Percentiles rank a stretch among this genome's conserved stretches.
phyloP scores from a whole-genome alignment of 768 basidiomycete species.

The Amanita pallidorosea region DNA sequence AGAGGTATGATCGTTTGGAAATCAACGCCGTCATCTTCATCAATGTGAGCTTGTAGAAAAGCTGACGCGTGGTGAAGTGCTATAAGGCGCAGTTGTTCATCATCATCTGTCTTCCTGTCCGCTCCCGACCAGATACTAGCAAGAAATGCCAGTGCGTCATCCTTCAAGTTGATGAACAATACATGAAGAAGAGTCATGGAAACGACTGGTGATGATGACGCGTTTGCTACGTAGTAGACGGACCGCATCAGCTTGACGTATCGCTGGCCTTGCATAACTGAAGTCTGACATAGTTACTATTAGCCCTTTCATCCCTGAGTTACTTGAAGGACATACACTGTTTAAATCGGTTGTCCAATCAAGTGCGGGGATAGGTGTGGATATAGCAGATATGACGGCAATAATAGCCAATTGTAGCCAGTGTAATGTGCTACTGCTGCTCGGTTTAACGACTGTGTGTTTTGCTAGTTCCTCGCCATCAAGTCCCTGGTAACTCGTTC shows the following conservation, averaged over 20 bases:
- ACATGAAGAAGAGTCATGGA: slow-evolving; percentile 47
- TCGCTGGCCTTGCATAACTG: slow-evolving; percentile 16
- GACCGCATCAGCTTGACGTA: slow-evolving; percentile 54
- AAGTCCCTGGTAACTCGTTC: slow-evolving; percentile 26
- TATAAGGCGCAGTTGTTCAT: slow-evolving; percentile 29
- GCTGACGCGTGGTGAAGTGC: slow-evolving; percentile 71
- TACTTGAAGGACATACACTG: slow-evolving; percentile 18
- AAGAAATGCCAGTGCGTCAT: slow-evolving; percentile 72
- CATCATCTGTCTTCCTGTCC: slow-evolving; percentile 13
- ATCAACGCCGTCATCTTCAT: slow-evolving; percentile 45
- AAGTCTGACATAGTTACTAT: slow-evolving; percentile 4
- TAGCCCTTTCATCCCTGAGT: neutral
- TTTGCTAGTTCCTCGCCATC: slow-evolving; percentile 33
- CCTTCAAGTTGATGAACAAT: slow-evolving; percentile 58
- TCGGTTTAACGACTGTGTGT: slow-evolving; percentile 48
- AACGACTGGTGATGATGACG: slow-evolving; percentile 33
- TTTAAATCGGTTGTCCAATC: slow-evolving; percentile 40
- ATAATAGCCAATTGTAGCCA: slow-evolving; percentile 52
- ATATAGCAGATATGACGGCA: slow-evolving; percentile 37
- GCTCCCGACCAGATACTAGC: slow-evolving; percentile 51
- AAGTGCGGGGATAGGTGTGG: slow-evolving; percentile 21
- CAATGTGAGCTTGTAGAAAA: slow-evolving; percentile 66
- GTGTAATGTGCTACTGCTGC: slow-evolving; percentile 39
- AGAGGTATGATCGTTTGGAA: slow-evolving; percentile 74
- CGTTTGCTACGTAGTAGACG: slow-evolving; percentile 60